Conservation (phyloP, 176 grass and related monocot genomes). For the Oryza punctata region DNA sequence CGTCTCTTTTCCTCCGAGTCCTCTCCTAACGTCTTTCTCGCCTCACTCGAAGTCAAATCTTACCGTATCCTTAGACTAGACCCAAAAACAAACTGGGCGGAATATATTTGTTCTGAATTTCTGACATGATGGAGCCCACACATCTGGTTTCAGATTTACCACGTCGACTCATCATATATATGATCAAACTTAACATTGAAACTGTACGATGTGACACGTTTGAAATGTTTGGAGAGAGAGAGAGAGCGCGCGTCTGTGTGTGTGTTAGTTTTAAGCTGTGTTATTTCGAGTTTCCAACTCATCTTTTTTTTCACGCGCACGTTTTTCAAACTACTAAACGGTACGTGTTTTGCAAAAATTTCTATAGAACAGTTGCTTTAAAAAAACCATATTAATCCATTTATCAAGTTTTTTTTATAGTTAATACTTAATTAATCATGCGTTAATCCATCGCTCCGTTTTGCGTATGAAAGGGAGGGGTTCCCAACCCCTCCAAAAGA, state of each 20-base stretch:
- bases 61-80: slow-evolving; percentile 36
- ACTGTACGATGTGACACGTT: not conserved
- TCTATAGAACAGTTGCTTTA: too few species aligned
- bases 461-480: too few species aligned
- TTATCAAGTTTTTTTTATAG: too few species aligned
- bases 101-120: slow-evolving; percentile 36
- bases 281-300: too few species aligned
- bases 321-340: too few species aligned
- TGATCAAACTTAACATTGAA: not conserved
- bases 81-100: slow-evolving; percentile 14
- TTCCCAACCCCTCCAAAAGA: too few species aligned
- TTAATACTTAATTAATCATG: too few species aligned
- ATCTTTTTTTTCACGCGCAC: too few species aligned
- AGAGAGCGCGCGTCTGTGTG: too few species aligned
- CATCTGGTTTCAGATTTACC: not conserved
- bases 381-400: too few species aligned
- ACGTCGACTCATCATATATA: not conserved
- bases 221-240: not conserved
- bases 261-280: not conserved
- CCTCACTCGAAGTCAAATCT: slow-evolving; percentile 28
- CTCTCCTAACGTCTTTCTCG: not conserved
- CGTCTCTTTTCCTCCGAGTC: not conserved
- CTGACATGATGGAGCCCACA: not conserved
- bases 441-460: too few species aligned
- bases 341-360: too few species aligned